Evolutionary conservation across 805 yeast genomes (phyloP).

Genomic region (Lipomyces starkeyi): DNA sequence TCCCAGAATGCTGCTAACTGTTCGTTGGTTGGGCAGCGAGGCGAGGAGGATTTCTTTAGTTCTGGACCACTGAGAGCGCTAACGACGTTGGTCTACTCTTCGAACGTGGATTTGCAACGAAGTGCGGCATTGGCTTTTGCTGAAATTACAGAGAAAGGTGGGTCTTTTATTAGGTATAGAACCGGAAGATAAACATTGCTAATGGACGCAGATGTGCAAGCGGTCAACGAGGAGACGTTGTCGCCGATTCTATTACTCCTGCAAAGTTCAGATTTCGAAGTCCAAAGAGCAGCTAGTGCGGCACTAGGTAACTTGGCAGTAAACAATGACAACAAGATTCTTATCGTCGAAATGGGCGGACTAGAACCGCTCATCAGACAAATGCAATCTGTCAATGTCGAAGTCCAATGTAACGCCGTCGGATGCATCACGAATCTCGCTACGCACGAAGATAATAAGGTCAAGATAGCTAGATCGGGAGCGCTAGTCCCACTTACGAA

Average conservation of each 20-base stretch:
- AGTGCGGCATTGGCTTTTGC: conserved; percentile 98
- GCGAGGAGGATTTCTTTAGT: conserved; percentile 87
- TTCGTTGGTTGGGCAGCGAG: conserved; percentile 49
- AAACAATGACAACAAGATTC: conserved; percentile 88
- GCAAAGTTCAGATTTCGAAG: conserved; percentile 89
- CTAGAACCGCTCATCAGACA: conserved; percentile 94
- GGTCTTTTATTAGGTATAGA: neutral
- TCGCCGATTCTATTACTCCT: conserved; percentile 90
- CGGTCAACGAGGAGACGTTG: conserved; percentile 86
- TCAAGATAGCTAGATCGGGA: conserved; percentile 94
- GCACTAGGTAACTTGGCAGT: conserved; percentile 98
- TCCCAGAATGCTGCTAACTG: neutral
- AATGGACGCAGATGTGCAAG: conserved; percentile 65
- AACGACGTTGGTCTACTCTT: conserved; percentile 91
- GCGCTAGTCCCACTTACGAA: conserved; percentile 94
- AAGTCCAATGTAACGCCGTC: conserved; percentile 98
- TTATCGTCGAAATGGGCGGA: conserved; percentile 98
- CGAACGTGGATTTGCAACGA: conserved; percentile 91
- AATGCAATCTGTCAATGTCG: conserved; percentile 96
- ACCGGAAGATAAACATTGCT: neutral
- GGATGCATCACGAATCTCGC: conserved; percentile 98
- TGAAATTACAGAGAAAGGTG: conserved; percentile 88
- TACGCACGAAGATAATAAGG: conserved; percentile 95
- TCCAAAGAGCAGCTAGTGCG: conserved; percentile 98
- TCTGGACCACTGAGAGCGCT: conserved; percentile 84